Conservation (phyloP, 306 rosid species). For the Glycine soja region DNA sequence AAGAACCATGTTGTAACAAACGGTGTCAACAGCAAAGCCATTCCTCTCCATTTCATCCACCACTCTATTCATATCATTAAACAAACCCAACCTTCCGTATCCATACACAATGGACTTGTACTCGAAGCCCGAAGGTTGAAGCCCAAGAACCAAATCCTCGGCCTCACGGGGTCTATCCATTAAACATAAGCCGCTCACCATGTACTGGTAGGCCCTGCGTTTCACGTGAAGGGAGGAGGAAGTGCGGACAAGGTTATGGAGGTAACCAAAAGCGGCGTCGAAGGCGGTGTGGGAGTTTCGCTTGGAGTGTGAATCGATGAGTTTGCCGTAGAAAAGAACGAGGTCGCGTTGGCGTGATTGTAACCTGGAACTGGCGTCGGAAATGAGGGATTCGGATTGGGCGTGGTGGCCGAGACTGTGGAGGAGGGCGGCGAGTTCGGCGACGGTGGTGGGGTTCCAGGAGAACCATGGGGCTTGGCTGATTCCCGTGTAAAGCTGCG, state of each 20-base stretch:
- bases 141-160: constrained; percentile 60
- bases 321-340: constrained; percentile 63
- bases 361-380: constrained; percentile 58
- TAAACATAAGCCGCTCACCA: constrained; percentile 71
- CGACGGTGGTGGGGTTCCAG: constrained; percentile 73
- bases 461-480: constrained; percentile 71
- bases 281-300: constrained; percentile 60
- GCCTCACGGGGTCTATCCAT: constrained; percentile 75
- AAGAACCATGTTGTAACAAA: constrained; percentile 80
- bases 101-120: constrained; percentile 63
- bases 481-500: constrained; percentile 63
- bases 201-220: constrained; percentile 66
- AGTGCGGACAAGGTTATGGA: constrained; percentile 52
- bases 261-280: constrained; percentile 53
- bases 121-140: constrained; percentile 66
- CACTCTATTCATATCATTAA: constrained; percentile 66
- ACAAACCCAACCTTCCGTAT: constrained; percentile 76
- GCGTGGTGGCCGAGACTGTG: constrained; percentile 56
- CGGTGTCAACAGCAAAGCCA: constrained; percentile 62
- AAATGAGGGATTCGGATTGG: constrained; percentile 55
- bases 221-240: constrained; percentile 66
- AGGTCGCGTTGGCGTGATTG: constrained; percentile 60
- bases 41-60: constrained; percentile 64
- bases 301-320: constrained; percentile 73
- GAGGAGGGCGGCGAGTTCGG: constrained; percentile 69